Conservation (phyloP, 257 asterid genomes). For the Thymus quinquecostatus region DNA sequence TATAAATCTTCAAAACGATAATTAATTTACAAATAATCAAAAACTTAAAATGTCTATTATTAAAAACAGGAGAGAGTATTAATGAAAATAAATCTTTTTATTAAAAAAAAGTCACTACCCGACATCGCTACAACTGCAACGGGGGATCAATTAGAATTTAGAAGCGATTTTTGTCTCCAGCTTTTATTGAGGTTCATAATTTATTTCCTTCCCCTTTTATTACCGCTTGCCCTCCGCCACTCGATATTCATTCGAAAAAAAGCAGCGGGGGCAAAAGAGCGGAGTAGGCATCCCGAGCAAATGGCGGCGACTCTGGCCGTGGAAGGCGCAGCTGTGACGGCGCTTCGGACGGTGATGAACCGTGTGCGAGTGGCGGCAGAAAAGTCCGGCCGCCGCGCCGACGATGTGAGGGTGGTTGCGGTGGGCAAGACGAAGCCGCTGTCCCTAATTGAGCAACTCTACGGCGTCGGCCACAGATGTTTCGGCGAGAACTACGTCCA, state of each 20-base stretch:
- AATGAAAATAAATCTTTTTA: no score
- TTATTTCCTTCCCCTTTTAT: no score
- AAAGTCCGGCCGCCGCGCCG: slow-evolving; percentile 72
- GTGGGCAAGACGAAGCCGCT: slow-evolving; percentile 84
- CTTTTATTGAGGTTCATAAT: no score
- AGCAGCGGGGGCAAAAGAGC: not conserved
- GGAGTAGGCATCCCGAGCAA: slow-evolving; percentile 2
- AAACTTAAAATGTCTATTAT: no score
- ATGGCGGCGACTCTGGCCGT: slow-evolving; percentile 91
- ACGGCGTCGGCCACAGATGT: slow-evolving; percentile 76
- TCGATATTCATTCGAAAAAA: not conserved
- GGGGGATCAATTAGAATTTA: no score
- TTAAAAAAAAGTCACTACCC: no score
- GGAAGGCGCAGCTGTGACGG: slow-evolving; percentile 65
- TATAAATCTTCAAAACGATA: no score
- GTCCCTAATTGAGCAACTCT: slow-evolving; percentile 63
- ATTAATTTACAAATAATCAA: no score
- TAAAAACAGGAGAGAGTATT: no score
- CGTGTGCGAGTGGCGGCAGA: slow-evolving; percentile 75
- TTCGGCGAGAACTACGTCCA: slow-evolving; percentile 88
- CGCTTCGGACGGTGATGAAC: slow-evolving; percentile 65
- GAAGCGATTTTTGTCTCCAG: no score
- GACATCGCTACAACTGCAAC: no score
- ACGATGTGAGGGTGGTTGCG: slow-evolving; percentile 78
- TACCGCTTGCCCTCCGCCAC: not conserved